Evolutionary conservation across 805 yeast genomes (phyloP).

Genomic region (Myxozyma sirexii): DNA sequence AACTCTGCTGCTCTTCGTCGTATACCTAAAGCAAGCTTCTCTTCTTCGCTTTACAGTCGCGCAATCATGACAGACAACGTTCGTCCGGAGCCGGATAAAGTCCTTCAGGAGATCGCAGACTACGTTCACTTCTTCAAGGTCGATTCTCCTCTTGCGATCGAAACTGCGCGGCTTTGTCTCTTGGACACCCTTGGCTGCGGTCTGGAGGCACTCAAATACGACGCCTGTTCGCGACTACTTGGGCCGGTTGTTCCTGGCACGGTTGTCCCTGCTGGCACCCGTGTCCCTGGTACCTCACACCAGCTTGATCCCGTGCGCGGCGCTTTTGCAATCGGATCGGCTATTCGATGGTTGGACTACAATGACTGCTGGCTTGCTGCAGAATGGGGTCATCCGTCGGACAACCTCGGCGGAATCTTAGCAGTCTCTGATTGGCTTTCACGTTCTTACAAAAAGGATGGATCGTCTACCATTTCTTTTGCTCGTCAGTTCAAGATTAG

Average conservation of each 20-base stretch:
- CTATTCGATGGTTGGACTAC: conserved; percentile 63
- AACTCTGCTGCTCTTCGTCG: no score
- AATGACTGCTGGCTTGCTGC: conserved; percentile 70
- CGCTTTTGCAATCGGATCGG: conserved; percentile 60
- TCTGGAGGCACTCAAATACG: conserved; percentile 58
- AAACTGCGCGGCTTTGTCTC: conserved; percentile 59
- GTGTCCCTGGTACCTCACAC: conserved; percentile 55
- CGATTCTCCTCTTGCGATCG: conserved; percentile 51
- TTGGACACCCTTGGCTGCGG: conserved; percentile 65
- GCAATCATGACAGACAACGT: conserved; percentile 48
- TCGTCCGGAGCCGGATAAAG: conserved; percentile 56
- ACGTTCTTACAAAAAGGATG: conserved; percentile 48
- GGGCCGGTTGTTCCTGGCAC: conserved; percentile 64
- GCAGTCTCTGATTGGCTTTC: conserved; percentile 62
- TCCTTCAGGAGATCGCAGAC: conserved; percentile 52
- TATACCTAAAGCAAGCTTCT: no score
- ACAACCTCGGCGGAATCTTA: conserved; percentile 60
- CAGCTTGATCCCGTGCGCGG: conserved; percentile 60
- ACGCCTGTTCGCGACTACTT: conserved; percentile 52
- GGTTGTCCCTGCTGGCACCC: conserved; percentile 57
- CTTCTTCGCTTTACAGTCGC: no score
- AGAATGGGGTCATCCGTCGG: conserved; percentile 73
- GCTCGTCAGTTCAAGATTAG: conserved; percentile 52
- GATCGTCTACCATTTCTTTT: conserved; percentile 40
- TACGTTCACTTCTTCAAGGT: conserved; percentile 54